Base-by-base conservation (phyloP, 2,329 filamentous ascomycete genomes). In the Claviceps sp. region DNA sequence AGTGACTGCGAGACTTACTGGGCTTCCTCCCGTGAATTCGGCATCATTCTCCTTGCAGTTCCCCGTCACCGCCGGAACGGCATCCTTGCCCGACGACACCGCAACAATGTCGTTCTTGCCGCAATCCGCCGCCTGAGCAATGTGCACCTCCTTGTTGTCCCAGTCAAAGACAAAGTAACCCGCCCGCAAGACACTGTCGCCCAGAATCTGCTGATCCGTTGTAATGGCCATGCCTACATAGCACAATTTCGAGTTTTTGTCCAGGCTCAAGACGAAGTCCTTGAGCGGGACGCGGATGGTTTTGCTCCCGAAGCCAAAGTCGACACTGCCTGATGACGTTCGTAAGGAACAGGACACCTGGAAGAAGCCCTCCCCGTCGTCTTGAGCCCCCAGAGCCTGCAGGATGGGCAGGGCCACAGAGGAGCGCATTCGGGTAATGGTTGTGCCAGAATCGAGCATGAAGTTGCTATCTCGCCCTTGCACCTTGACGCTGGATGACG, bases 361-460 rank as follows among this genome's bases (percentile, higher is more conserved):
- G 58, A 70, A 78, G 50, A 70, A 72, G 30, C 72, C 73, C 8
- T 68, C 58, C 7, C 64, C 63, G 50, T 72, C 68, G 18, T 67
- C 62, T 34, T 59, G 38, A 0, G 70, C 73, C 9, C 66, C 65
- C 37, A 79, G 70, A n/a, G 65, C 63, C 3, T 64, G 56, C 1
- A 73, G 68, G 3, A 79, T 66, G 2, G 67, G 67, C 5, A 58
- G 53, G n/a, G 73, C 72, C 7, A 75, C 61, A 1, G 61, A 43
- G 9, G 64, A 56, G 18, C 74, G 75, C 40, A 79, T 67, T 20
- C 72, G 67, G 3, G 65, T 70, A 13, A 78, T 61, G 0, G 76
- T 77, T 1, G 74, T 73, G 50, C 77, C 77, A 2, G 72, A 75
- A 63, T 80, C 77, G 50, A 79, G 66, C 60, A 76, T 67, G 22